Percentiles rank a stretch among this genome's conserved stretches.
phyloP scores from a whole-genome alignment of 2,329 filamentous ascomycete genomes.

The Aurifilum marmelostoma region DNA sequence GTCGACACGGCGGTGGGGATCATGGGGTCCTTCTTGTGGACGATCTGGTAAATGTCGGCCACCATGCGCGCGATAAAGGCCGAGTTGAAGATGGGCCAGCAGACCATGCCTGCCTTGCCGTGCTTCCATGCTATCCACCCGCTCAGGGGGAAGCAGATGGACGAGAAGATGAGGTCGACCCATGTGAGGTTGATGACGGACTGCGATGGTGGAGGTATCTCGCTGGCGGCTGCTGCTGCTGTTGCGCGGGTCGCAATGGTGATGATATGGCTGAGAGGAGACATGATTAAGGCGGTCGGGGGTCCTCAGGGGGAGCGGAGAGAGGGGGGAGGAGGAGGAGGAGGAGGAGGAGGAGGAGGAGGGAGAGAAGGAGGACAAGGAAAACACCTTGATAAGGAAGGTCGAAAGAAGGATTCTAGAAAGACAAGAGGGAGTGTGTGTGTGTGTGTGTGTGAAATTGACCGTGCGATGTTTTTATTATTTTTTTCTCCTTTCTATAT shows the following conservation, averaged over 20 bases:
- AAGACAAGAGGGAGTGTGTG: background rate
- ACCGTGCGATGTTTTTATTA: too few species aligned
- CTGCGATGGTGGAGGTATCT: background rate
- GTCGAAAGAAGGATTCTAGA: too few species aligned
- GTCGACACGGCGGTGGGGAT: constrained; percentile 33
- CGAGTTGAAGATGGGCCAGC: constrained; percentile 37
- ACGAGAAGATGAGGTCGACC: constrained; percentile 33
- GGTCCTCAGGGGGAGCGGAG: too few species aligned
- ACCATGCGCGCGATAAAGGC: constrained; percentile 34
- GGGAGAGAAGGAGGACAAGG: too few species aligned
- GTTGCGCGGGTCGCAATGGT: background rate
- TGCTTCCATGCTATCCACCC: constrained; percentile 36
- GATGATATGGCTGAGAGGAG: background rate
- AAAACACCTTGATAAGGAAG: background rate
- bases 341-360: background rate
- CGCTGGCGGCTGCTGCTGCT: too few species aligned
- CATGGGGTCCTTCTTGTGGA: constrained; percentile 31
- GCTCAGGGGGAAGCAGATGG: constrained; percentile 28
- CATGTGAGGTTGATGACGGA: constrained; percentile 31
- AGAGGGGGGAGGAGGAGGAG: too few species aligned
- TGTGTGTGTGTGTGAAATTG: too few species aligned
- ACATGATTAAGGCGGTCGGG: background rate
- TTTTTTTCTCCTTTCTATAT: too few species aligned
- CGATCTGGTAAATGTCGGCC: constrained; percentile 35
- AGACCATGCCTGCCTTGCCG: constrained; percentile 37